These are phyloP conservation scores for Aspergillus incahuasiensis DNA, from an alignment of 495 filamentous ascomycete species.

Conservation along the genomic window DNA sequence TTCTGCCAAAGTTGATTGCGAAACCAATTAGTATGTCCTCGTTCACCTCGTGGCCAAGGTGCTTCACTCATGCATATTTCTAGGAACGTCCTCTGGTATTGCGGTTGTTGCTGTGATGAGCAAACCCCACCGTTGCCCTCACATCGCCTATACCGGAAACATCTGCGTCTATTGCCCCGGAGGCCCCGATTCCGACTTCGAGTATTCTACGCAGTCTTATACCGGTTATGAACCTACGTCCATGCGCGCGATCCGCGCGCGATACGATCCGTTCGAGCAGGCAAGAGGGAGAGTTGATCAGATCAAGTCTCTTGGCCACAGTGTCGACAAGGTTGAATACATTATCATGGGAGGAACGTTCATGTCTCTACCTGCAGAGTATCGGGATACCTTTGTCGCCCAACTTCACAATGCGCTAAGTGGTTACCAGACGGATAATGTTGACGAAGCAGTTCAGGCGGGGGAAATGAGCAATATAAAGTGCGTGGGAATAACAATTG, in stretches of 20 bases:
- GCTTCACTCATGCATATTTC: conserved; percentile 15
- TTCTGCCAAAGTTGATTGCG: conserved; percentile 88
- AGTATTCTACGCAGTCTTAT: conserved; percentile 97
- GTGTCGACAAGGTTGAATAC: conserved; percentile 98
- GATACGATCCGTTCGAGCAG: conserved; percentile 98
- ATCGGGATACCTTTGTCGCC: conserved; percentile 87
- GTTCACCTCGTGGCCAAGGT: background rate
- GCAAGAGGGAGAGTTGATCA: conserved; percentile 93
- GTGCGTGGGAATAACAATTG: conserved; percentile 97
- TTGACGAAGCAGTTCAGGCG: conserved; percentile 89
- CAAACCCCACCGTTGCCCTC: conserved; percentile 95
- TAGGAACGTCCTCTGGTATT: conserved; percentile 88
- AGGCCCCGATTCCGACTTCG: conserved; percentile 95
- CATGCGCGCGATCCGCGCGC: conserved; percentile 95
- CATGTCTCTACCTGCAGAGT: conserved; percentile 87
- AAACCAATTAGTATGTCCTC: conserved; percentile 79
- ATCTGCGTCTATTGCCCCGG: conserved; percentile 99
- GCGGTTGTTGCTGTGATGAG: conserved; percentile 99
- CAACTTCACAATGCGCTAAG: conserved; percentile 94
- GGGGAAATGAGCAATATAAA: conserved; percentile 94
- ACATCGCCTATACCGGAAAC: conserved; percentile 96
- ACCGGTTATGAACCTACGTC: conserved; percentile 97
- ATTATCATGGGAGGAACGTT: conserved; percentile 99
- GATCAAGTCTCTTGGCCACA: conserved; percentile 89
- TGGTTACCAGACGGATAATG: conserved; percentile 84